phyloP scores from a whole-genome alignment of 345 rosid genomes.

The Atalantia buxifolia region DNA sequence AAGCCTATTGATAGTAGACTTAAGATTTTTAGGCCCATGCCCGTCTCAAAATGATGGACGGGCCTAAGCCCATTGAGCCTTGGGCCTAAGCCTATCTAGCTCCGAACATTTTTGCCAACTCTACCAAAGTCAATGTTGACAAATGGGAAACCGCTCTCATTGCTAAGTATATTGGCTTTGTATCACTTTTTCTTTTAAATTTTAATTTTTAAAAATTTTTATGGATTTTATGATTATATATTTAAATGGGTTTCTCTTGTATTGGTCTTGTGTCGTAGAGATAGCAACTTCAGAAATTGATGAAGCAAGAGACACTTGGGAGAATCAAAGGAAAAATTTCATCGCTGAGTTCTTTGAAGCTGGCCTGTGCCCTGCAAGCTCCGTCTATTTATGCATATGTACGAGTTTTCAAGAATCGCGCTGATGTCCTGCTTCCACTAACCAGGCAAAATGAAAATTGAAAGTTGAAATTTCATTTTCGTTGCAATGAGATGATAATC shows the following conservation, averaged over 20 bases:
- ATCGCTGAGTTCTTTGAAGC: slow-evolving; percentile 73
- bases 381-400: neutral
- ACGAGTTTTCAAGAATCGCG: too few relatives aligned
- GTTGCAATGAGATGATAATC: too few relatives aligned
- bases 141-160: slow-evolving; percentile 75
- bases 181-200: slow-evolving; percentile 11
- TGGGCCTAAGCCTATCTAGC: too few relatives aligned
- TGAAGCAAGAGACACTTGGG: slow-evolving; percentile 70
- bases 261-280: slow-evolving; percentile 32
- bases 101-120: too few relatives aligned
- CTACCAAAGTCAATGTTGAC: slow-evolving; percentile 38
- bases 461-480: too few relatives aligned
- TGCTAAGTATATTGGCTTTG: slow-evolving; percentile 77
- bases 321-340: slow-evolving; percentile 63
- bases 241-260: neutral
- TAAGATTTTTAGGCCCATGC: too few relatives aligned
- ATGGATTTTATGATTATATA: neutral
- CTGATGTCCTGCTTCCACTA: too few relatives aligned
- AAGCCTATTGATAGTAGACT: too few relatives aligned
- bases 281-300: slow-evolving; percentile 53
- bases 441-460: too few relatives aligned
- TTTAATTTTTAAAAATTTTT: neutral
- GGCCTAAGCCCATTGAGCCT: too few relatives aligned
- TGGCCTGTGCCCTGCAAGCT: slow-evolving; percentile 63
- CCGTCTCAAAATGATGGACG: too few relatives aligned